Evolutionary conservation across 257 asterid species (phyloP), one percentile per base, ranked within the genome.

Genomic region (Pogostemon cablin): DNA sequence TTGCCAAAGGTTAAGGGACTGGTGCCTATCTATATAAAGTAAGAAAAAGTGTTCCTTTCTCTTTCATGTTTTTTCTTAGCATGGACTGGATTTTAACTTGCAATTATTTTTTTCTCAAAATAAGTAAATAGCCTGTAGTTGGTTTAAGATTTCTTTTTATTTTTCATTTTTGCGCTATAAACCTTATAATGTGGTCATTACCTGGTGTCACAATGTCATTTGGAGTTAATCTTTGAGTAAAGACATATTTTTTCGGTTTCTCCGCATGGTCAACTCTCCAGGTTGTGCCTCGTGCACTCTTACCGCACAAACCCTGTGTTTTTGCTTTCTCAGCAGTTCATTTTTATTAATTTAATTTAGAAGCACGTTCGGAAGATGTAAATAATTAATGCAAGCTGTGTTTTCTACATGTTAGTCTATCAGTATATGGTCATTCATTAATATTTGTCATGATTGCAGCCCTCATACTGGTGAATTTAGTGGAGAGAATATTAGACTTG

Each of bases 11-110:
- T 83, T 65, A 91, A 93, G 79, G 98, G 98, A 66, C 85, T 95
- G 46, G 98, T 95, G 75, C 99, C 99, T 53, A 95, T 95, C 81
- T 95, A 75, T 82, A 88, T 95, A 75, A 87, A 83, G 99, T 91
- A 83, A 78, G 87, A 11, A 46, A 58, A 64, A 41, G 11, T 7
- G 37, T 15, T 4, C 37, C 47, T 41, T 62, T 42, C 9, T 40
- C 3, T 62, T 20, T 32, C 10, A 3, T 48, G 59, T 47, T 12
- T 34, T 49, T 44, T 65, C 57, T 10, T 72, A 50, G 48, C 32
- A 58, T 69, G 59, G 59, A 17, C 59, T 17, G 59, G 2, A 32
- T 62, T 71, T 57, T 66, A n/a, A 41, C 49, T 67, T 37, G 17
- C 34, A 11, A 1, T 0, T 25, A 25, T 25, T 1, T 25, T 25